Evolutionary conservation across 768 basidiomycete genomes (phyloP).

Genomic region (Suillus clintonianus): DNA sequence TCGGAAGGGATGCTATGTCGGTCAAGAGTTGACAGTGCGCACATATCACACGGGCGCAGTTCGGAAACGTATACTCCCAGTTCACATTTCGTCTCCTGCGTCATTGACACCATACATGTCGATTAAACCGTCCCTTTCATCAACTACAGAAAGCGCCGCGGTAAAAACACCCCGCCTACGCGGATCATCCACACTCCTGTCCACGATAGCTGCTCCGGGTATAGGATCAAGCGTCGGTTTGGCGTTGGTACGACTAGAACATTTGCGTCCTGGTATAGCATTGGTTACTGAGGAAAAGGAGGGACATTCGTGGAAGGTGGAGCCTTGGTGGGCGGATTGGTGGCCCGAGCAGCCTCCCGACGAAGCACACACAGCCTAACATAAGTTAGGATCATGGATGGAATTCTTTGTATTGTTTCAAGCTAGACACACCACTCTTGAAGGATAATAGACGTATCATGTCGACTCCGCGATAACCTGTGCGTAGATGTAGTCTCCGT

Average conservation of each 20-base stretch:
- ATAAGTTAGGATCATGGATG: conserved; percentile 6
- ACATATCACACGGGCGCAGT: conserved; percentile 94
- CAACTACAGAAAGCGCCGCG: conserved; percentile 30
- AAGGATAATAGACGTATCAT: conserved; percentile 1
- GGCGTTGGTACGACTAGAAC: conserved; percentile 79
- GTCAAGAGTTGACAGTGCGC: conserved; percentile 95
- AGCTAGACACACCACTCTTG: background rate
- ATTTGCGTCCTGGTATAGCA: conserved; percentile 37
- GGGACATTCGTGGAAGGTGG: conserved; percentile 40
- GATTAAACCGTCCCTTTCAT: conserved; percentile 24
- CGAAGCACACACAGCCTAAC: conserved; percentile 15
- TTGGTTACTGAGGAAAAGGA: conserved; percentile 32
- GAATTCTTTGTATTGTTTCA: conserved; percentile 2
- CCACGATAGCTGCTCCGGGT: conserved; percentile 39
- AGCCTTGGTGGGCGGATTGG: conserved; percentile 70
- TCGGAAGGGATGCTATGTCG: conserved; percentile 96
- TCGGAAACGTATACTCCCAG: conserved; percentile 86
- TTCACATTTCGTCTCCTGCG: conserved; percentile 52
- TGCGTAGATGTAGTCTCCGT: conserved; percentile 74
- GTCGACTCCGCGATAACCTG: conserved; percentile 60
- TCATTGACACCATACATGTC: conserved; percentile 19
- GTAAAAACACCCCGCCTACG: conserved; percentile 56
- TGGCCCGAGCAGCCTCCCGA: conserved; percentile 44
- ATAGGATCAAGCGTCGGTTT: conserved; percentile 57
- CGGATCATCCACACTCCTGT: conserved; percentile 75